Conservation (phyloP, 345 rosid species). For the Hibiscus syriacus region DNA sequence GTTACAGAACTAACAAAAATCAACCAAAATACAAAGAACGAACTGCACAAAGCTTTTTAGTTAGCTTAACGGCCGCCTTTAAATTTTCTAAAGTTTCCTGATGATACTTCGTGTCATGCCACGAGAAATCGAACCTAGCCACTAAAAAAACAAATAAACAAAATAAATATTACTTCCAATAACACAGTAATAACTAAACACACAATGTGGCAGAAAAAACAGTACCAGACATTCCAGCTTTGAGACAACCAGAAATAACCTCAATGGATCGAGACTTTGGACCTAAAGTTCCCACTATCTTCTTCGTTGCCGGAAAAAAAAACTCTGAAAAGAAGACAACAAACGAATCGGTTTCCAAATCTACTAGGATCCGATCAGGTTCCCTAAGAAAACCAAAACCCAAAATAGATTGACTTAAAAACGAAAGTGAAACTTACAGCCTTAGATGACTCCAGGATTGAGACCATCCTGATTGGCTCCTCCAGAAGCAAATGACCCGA, state of each 20-base stretch:
- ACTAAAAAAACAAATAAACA: constrained; percentile 28
- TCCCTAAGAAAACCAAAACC: background rate
- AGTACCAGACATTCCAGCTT: constrained; percentile 92
- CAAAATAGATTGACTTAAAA: background rate
- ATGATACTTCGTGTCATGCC: constrained; percentile 73
- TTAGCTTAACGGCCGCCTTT: constrained; percentile 60
- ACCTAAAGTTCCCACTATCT: constrained; percentile 94
- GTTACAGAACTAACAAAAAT: background rate
- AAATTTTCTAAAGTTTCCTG: constrained; percentile 84
- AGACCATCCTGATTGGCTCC: constrained; percentile 99
- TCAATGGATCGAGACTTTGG: constrained; percentile 76
- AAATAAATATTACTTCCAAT: background rate
- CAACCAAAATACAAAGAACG: constrained; percentile 10
- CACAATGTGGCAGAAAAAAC: background rate
- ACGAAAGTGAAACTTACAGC: constrained; percentile 38
- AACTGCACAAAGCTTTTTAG: constrained; percentile 95
- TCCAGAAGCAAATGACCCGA: constrained; percentile 89
- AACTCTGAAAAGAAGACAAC: constrained; percentile 41
- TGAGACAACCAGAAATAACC: constrained; percentile 67
- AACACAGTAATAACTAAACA: background rate
- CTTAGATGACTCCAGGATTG: constrained; percentile 93
- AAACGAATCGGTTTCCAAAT: constrained; percentile 1
- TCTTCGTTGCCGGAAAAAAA: constrained; percentile 91
- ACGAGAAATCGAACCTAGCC: constrained; percentile 91
- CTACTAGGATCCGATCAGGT: background rate